Evolutionary conservation across 2,329 filamentous ascomycete species (phyloP).

Genomic region (Periconia digitata): DNA sequence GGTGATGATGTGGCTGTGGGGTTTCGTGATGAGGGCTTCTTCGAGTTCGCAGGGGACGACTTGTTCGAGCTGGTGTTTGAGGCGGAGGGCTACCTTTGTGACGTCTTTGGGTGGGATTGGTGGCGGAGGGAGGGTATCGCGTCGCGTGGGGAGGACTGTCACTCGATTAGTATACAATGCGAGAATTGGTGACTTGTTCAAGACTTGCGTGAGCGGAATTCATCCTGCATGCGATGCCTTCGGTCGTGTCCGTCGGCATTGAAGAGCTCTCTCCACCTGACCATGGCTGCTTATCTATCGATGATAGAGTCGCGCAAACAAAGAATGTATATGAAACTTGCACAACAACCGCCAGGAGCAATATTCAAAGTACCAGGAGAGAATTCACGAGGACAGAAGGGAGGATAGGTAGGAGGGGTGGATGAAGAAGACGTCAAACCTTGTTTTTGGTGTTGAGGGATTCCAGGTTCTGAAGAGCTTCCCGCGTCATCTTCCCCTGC

Average conservation of each 20-base stretch:
- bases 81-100: slow-evolving; percentile 83
- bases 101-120: slow-evolving; percentile 77
- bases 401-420: not conserved
- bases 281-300: slow-evolving; percentile 28
- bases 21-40: slow-evolving; percentile 69
- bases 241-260: slow-evolving; percentile 41
- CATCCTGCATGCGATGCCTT: slow-evolving; percentile 44
- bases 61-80: slow-evolving; percentile 88
- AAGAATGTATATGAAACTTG: not conserved
- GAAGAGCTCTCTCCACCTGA: slow-evolving; percentile 43
- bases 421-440: not conserved
- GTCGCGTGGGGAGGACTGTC: slow-evolving; percentile 68
- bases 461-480: not conserved
- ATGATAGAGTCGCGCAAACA: not conserved
- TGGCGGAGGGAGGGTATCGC: slow-evolving; percentile 61
- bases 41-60: slow-evolving; percentile 90
- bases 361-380: not conserved
- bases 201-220: slow-evolving; percentile 43
- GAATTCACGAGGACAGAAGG: not conserved
- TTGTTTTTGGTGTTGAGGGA: not conserved
- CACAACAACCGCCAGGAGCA: too few relatives aligned
- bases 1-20: slow-evolving; percentile 87
- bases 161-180: slow-evolving; percentile 5
- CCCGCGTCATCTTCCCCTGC: not conserved
- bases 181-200: not conserved